Evolutionary conservation across 2,329 filamentous ascomycete genomes (phyloP), one percentile per base, ranked within the genome.

Genomic region (Juglanconis juglandina): DNA sequence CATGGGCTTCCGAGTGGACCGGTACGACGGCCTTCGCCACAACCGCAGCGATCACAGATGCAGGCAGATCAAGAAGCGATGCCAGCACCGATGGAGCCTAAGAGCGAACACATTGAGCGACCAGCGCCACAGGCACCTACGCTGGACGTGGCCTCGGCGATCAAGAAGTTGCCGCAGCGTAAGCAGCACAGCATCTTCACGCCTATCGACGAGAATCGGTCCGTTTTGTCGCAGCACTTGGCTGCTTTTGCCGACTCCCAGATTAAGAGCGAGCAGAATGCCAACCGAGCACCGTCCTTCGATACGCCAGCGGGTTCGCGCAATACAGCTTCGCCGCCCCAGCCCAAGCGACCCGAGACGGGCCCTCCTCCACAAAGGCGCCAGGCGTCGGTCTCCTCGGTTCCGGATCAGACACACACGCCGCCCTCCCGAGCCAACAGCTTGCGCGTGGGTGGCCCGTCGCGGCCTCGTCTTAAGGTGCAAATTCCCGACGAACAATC

Each of bases 171-270:
- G 64, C 87, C 89, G 2, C 90, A 88, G 68, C 87, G 90, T 39
- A 93, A 93, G 72, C 88, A 89, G 30, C 89, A 93, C 71, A 97
- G 93, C 73, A 98, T 99, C 62, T 98, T 98, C 71, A 99, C 95
- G 0, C 95, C 95, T 0, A 96, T 99, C 64, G 95, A 98, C 68
- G 93, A 96, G 71, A 92, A 90, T 68, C 85, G 91, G 53, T 97
- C 93, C 1, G 88, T 97, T 61, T 77, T 97, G 48, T 92, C 91
- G 11, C 91, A 94, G 65, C 92, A 96, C 72, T 87, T 90, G 64
- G 87, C 86, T 14, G 84, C 84, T 1, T 88, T 90, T 66, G 81
- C 85, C 9, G 85, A 86, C 53, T 73, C 80, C 56, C 70, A 33
- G 34, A 58, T 66, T 65, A 66, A 71, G 64, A 55, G 65, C 62